Evolutionary conservation across 768 basidiomycete species (phyloP).

Genomic region (Calvatia gigantea): DNA sequence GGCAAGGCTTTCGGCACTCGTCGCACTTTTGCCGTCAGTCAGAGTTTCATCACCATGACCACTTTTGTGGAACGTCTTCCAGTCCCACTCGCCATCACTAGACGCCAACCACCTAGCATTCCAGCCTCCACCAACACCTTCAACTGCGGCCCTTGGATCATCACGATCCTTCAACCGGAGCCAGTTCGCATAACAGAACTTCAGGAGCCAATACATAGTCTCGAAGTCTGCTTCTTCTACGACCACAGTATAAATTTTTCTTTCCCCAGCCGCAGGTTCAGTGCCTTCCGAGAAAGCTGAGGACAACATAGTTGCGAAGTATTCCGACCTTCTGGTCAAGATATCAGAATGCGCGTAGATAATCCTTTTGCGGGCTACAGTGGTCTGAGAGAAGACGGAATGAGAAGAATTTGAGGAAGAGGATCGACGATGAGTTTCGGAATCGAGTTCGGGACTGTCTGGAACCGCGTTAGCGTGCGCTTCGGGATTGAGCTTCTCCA

Average conservation of each 20-base stretch:
- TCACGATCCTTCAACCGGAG: slow-evolving; percentile 66
- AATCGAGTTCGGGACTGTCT: slow-evolving; percentile 4
- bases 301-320: slow-evolving; percentile 71
- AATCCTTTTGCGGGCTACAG: slow-evolving; percentile 63
- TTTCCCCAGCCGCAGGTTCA: slow-evolving; percentile 36
- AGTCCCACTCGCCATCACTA: slow-evolving; percentile 60
- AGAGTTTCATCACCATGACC: slow-evolving; percentile 26
- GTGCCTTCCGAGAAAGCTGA: slow-evolving; percentile 67
- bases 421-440: slow-evolving; percentile 23
- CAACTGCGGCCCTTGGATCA: slow-evolving; percentile 64
- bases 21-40: slow-evolving; percentile 44
- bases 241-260: slow-evolving; percentile 61
- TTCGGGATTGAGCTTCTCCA: slow-evolving; percentile 45
- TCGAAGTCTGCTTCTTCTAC: slow-evolving; percentile 78
- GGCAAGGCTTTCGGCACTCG: slow-evolving; percentile 47
- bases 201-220: slow-evolving; percentile 76
- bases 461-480: slow-evolving; percentile 15
- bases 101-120: slow-evolving; percentile 53
- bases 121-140: slow-evolving; percentile 66
- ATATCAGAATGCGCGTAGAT: slow-evolving; percentile 82
- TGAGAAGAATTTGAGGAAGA: slow-evolving; percentile 40
- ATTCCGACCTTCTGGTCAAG: slow-evolving; percentile 69
- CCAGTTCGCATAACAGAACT: slow-evolving; percentile 76
- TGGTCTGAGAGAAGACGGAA: slow-evolving; percentile 38
- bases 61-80: slow-evolving; percentile 55